phyloP scores from a whole-genome alignment of 176 grass and related monocot species.

The Urochloa ruziziensis region DNA sequence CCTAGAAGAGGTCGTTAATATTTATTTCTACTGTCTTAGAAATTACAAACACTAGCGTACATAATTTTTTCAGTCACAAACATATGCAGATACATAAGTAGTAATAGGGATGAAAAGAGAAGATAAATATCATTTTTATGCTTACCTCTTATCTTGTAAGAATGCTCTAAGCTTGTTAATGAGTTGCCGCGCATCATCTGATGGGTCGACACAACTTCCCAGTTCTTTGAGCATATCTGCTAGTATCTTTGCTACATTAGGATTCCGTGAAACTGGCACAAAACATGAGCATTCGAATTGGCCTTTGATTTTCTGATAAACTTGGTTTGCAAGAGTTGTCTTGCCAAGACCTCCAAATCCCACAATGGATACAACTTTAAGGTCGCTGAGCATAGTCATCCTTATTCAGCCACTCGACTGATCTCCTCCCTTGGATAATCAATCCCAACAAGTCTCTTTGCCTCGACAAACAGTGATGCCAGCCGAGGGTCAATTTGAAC shows the following conservation, averaged over 20 bases:
- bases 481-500: neutral
- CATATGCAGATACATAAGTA: no score
- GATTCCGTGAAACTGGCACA: neutral
- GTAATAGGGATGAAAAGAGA: no score
- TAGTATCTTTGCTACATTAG: neutral
- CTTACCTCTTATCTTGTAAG: neutral
- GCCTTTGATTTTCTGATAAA: neutral
- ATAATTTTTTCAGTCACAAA: no score
- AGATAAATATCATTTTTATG: no score
- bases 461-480: neutral
- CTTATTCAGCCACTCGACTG: neutral
- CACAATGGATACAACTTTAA: neutral
- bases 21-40: no score
- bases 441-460: neutral
- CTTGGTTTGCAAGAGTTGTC: neutral
- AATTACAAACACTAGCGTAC: no score
- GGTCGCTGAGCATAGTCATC: neutral
- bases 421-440: neutral
- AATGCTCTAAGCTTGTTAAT: neutral
- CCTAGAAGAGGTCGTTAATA: no score
- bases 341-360: neutral
- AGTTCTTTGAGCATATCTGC: neutral
- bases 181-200: neutral
- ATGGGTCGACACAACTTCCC: neutral
- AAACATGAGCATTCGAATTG: neutral